Evolutionary conservation across 2,329 filamentous ascomycete species (phyloP).

Genomic region (Myriosclerotinia scirpicola): DNA sequence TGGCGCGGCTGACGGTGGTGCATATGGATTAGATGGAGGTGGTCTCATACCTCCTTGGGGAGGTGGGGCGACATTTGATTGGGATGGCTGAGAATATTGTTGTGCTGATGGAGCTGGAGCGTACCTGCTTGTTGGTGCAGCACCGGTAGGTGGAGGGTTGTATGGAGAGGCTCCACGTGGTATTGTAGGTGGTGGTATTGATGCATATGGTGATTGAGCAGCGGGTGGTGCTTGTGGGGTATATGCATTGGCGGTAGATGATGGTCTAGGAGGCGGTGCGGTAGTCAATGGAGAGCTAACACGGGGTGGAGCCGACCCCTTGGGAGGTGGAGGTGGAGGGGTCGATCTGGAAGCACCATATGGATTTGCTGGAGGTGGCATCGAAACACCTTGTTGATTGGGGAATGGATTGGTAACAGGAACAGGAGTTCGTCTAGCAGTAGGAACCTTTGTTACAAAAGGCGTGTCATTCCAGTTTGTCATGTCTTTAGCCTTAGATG

Average conservation of each 20-base stretch:
- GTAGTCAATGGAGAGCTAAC: slow-evolving; percentile 68
- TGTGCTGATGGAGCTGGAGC: slow-evolving; percentile 65
- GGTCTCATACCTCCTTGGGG: slow-evolving; percentile 46
- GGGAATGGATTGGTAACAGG: slow-evolving; percentile 63
- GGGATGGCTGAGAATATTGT: slow-evolving; percentile 49
- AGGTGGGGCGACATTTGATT: slow-evolving; percentile 44
- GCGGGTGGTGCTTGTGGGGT: slow-evolving; percentile 56
- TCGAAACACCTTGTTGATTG: slow-evolving; percentile 55
- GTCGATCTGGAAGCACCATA: slow-evolving; percentile 60
- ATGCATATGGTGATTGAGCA: slow-evolving; percentile 41
- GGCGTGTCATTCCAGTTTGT: slow-evolving; percentile 95
- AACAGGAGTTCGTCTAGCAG: slow-evolving; percentile 65
- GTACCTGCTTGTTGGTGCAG: slow-evolving; percentile 74
- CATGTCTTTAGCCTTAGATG: slow-evolving; percentile 68
- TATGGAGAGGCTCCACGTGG: slow-evolving; percentile 82
- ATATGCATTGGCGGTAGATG: slow-evolving; percentile 63
- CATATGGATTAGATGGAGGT: slow-evolving; percentile 51
- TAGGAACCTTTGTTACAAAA: slow-evolving; percentile 73
- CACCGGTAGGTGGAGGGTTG: slow-evolving; percentile 70
- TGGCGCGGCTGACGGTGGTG: slow-evolving; percentile 44
- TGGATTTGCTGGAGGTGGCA: slow-evolving; percentile 59
- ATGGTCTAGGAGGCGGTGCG: slow-evolving; percentile 50
- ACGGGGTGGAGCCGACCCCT: slow-evolving; percentile 68
- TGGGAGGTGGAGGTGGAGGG: slow-evolving; percentile 79
- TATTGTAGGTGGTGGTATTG: slow-evolving; percentile 55